A percentile compares a stretch with the other conserved stretches of the same genome.
Evolutionary conservation across 2,329 filamentous ascomycete genomes (phyloP).

Genomic region (Epichloe gansuensis): DNA sequence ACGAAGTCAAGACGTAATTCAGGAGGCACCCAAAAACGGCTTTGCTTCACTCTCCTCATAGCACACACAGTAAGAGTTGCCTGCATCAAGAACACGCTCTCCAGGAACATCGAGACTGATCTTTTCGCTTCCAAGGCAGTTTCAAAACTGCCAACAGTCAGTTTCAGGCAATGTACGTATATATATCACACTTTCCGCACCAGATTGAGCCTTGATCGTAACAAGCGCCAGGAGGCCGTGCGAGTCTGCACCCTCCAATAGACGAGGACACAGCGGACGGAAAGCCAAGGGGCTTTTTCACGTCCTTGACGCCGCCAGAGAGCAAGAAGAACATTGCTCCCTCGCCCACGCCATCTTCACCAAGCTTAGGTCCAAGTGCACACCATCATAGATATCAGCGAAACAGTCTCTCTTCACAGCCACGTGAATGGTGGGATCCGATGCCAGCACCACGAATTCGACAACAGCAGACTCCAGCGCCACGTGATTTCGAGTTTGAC

Average conservation of each 20-base stretch:
- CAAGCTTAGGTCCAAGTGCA: slow-evolving; percentile 9
- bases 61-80: slow-evolving; percentile 3
- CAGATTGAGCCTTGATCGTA: not conserved
- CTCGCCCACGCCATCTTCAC: slow-evolving; percentile 2
- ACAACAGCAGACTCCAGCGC: slow-evolving; percentile 5
- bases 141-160: slow-evolving; percentile 11
- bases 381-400: slow-evolving; percentile 10
- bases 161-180: slow-evolving; percentile 23
- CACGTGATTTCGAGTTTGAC: slow-evolving; percentile 31
- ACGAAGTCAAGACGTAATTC: slow-evolving; percentile 16
- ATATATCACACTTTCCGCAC: not conserved
- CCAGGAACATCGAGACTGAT: not conserved
- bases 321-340: not conserved
- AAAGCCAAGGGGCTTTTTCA: slow-evolving; percentile 31
- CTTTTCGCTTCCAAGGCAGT: slow-evolving; percentile 4
- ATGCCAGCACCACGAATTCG: slow-evolving; percentile 13
- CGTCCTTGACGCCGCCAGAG: slow-evolving; percentile 23
- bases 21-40: not conserved
- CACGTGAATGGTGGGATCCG: slow-evolving; percentile 26
- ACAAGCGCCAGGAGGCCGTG: slow-evolving; percentile 30
- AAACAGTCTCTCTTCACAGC: slow-evolving; percentile 12
- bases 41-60: not conserved
- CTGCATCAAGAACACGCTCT: not conserved
- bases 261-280: slow-evolving; percentile 26
- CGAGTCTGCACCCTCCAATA: slow-evolving; percentile 35